Base-by-base conservation (phyloP, 306 rosid genomes). In the Rosa multiflora region DNA sequence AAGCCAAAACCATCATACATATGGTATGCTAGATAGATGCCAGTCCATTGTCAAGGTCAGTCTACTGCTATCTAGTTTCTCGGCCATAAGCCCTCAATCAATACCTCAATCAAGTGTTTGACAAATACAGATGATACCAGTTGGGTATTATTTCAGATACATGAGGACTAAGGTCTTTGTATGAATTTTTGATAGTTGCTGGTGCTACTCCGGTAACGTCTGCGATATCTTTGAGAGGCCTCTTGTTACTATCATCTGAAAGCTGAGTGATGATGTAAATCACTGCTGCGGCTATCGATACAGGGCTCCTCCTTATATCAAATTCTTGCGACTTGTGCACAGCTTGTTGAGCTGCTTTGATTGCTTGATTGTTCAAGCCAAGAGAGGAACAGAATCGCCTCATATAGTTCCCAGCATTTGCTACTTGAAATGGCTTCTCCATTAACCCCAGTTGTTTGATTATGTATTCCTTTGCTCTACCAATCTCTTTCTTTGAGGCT, bases 261-360 rank as follows among this genome's bases (percentile, higher is more conserved):
- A 92, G 98, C 77, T 95, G 94, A 51, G 97, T 95, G 73, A 95
- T 88, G 26, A 92, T 92, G 85, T 92, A 92, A 79, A 92, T 95
- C 51, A 92, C 97, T 78, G 97, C 97, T 13, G 99, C 97, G 32
- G 97, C 97, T 77, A 92, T 92, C 58, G 97, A 92, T 84, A 94
- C 90, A 71, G 99, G 99, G 82, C 98, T 92, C 87, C 99, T 91
- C 98, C 99, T 91, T 71, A 94, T 94, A 86, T 94, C 95, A 79
- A 94, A 92, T 80, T 92, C 97, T 84, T 92, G 97, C 4, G 93
- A 88, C 79, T 86, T 92, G 76, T 85, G 79, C 83, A 94, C 91
- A 68, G 99, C 91, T 87, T 94, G 97, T 83, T 92, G 95, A 81
- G 99, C 99, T 84, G 99, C 99, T 87, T 95, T 92, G 75, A 92